Conservation (phyloP, 2,329 filamentous ascomycete species). For the Cladophialophora immunda region DNA sequence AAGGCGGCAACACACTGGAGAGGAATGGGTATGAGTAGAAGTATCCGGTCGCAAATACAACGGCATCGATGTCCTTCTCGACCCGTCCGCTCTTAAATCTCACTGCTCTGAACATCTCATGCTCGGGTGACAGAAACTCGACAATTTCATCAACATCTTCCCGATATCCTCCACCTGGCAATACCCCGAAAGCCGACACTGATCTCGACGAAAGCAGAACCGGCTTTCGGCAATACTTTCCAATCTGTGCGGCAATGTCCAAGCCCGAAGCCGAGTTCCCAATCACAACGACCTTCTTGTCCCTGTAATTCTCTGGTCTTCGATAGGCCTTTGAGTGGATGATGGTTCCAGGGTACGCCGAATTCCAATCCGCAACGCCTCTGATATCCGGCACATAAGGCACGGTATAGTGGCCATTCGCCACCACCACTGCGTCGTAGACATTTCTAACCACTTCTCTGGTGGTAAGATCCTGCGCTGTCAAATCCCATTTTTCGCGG, state of each 20-base stretch:
- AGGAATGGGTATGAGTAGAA: conserved; percentile 84
- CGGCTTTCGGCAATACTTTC: conserved; percentile 64
- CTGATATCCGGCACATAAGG: conserved; percentile 71
- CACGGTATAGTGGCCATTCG: conserved; percentile 77
- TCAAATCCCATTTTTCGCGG: conserved; percentile 57
- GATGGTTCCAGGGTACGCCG: conserved; percentile 67
- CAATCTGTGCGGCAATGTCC: conserved; percentile 83
- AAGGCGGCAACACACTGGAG: conserved; percentile 36
- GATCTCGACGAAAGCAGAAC: conserved; percentile 71
- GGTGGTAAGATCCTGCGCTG: conserved; percentile 60
- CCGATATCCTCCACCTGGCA: conserved; percentile 58
- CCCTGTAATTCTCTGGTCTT: conserved; percentile 66
- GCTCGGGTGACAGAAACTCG: conserved; percentile 61
- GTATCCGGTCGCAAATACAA: conserved; percentile 91
- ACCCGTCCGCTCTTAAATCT: conserved; percentile 71
- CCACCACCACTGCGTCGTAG: conserved; percentile 79
- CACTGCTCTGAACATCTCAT: conserved; percentile 64
- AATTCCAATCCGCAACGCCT: conserved; percentile 68
- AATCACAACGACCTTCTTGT: conserved; percentile 81
- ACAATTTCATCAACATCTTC: conserved; percentile 64
- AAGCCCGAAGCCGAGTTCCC: conserved; percentile 85
- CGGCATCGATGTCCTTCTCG: conserved; percentile 73
- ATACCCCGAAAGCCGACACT: conserved; percentile 49
- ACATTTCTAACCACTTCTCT: conserved; percentile 52
- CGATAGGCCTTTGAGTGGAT: conserved; percentile 85